phyloP scores from a whole-genome alignment of 768 basidiomycete genomes.

The Auriculariales sp. region DNA sequence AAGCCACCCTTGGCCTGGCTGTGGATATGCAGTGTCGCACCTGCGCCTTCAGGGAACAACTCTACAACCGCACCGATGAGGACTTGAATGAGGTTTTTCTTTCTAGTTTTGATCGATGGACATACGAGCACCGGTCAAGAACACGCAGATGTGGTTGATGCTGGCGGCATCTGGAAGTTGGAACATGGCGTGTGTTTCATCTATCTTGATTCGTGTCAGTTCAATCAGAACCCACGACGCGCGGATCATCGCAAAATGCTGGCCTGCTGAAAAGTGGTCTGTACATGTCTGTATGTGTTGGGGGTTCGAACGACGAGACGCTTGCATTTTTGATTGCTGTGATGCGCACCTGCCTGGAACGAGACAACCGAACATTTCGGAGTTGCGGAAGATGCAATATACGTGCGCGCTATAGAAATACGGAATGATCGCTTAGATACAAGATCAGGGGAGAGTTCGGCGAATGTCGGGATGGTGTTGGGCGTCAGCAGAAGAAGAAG shows the following conservation, averaged over 20 bases:
- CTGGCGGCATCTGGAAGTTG: slow-evolving; percentile 53
- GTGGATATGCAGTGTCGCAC: slow-evolving; percentile 71
- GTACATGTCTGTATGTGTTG: neutral
- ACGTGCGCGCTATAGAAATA: neutral
- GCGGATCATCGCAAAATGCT: neutral
- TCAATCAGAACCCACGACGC: too few species aligned
- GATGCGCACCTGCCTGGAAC: neutral
- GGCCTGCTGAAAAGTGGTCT: neutral
- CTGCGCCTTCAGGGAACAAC: slow-evolving; percentile 75
- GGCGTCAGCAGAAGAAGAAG: neutral
- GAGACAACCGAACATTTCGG: neutral
- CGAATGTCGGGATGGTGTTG: neutral
- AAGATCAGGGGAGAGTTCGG: neutral
- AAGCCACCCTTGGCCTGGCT: slow-evolving; percentile 81
- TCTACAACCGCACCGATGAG: too few species aligned
- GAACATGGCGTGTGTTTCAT: slow-evolving; percentile 72
- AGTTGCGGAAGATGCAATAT: neutral
- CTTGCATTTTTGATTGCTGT: too few species aligned
- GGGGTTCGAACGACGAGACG: too few species aligned
- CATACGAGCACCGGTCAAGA: slow-evolving; percentile 61
- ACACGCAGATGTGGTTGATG: slow-evolving; percentile 79
- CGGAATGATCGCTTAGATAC: neutral
- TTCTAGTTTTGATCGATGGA: neutral
- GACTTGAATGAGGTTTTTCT: slow-evolving; percentile 23
- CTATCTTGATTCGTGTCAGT: slow-evolving; percentile 32